A percentile compares a stretch with the other conserved stretches of the same genome.
Evolutionary conservation across 1,284 basidiomycete species (phyloP).

Genomic region (Quambalaria eucalypti): DNA sequence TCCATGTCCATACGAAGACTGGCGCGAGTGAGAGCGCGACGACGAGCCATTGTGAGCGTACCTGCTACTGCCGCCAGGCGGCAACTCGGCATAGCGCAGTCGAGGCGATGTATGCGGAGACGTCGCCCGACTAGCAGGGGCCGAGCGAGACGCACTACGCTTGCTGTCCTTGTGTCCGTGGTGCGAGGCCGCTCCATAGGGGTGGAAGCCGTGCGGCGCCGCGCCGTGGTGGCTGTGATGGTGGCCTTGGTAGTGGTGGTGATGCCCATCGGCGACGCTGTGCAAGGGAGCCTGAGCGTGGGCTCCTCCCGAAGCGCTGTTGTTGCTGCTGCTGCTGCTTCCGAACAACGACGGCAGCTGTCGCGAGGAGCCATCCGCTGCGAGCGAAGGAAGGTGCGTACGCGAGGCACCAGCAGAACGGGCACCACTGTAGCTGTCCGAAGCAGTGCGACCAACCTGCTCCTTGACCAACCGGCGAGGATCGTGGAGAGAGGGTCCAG

Average conservation of each 20-base stretch:
- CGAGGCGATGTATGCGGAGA: slow-evolving; percentile 14
- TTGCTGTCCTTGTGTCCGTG: slow-evolving; percentile 9
- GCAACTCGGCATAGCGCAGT: slow-evolving; percentile 1
- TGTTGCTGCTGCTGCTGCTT: slow-evolving; percentile 17
- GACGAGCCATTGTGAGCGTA: too few species aligned
- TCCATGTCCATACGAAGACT: slow-evolving; percentile 10
- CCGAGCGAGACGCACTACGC: slow-evolving; percentile 5
- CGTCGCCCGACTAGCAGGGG: slow-evolving; percentile 7
- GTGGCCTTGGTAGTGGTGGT: slow-evolving; percentile 21
- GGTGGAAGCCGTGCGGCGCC: too few species aligned
- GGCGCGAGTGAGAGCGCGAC: slow-evolving; percentile 12
- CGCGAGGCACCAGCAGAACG: neutral
- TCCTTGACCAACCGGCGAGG: neutral
- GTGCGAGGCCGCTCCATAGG: slow-evolving; percentile 15
- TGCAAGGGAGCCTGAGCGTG: slow-evolving; percentile 12
- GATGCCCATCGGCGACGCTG: slow-evolving; percentile 5
- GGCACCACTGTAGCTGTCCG: neutral
- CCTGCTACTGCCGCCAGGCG: slow-evolving; percentile 1
- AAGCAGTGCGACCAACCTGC: neutral
- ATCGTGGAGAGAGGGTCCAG: neutral
- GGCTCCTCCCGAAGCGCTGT: too few species aligned
- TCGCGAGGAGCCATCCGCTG: slow-evolving; percentile 24
- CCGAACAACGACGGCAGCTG: slow-evolving; percentile 27
- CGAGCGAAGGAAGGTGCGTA: slow-evolving; percentile 10
- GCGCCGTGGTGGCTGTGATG: slow-evolving; percentile 25